These are phyloP conservation scores for Nemania sp. DNA, from an alignment of 2,329 filamentous ascomycete species.

Conservation along the genomic window DNA sequence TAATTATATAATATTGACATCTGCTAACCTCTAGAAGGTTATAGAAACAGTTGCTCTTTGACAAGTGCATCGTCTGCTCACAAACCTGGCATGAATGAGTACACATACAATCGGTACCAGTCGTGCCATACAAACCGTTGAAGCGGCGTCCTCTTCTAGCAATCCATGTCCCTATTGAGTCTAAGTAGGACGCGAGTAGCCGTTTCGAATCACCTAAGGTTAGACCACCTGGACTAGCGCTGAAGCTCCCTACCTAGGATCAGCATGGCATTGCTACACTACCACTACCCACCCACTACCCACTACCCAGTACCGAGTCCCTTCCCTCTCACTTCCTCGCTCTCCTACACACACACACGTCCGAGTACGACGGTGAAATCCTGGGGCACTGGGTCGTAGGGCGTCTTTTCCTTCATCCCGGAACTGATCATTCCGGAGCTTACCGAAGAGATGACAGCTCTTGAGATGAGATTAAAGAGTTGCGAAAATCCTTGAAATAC, in stretches of 20 bases:
- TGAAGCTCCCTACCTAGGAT: slow-evolving; percentile 7
- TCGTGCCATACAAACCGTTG: slow-evolving; percentile 3
- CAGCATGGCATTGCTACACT: slow-evolving; percentile 3
- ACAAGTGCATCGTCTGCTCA: background rate
- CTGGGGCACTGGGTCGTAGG: background rate
- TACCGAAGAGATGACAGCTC: slow-evolving; percentile 7
- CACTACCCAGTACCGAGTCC: background rate
- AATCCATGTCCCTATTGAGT: background rate
- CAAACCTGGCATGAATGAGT: background rate
- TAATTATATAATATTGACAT: background rate
- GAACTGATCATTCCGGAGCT: slow-evolving; percentile 18
- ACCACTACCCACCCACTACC: background rate
- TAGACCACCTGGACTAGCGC: slow-evolving; percentile 6
- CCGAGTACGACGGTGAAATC: background rate
- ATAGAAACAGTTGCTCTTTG: background rate
- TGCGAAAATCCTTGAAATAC: slow-evolving; percentile 6
- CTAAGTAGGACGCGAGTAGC: slow-evolving; percentile 17
- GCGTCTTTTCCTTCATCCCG: slow-evolving; percentile 13
- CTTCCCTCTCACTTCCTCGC: background rate
- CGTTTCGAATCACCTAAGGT: slow-evolving; percentile 20
- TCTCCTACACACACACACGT: background rate
- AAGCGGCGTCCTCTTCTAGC: background rate
- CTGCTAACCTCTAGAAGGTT: background rate
- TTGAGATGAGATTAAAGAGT: background rate
- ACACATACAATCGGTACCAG: background rate